Conservation (phyloP, 495 filamentous ascomycete species). For the Tirmania nivea region DNA sequence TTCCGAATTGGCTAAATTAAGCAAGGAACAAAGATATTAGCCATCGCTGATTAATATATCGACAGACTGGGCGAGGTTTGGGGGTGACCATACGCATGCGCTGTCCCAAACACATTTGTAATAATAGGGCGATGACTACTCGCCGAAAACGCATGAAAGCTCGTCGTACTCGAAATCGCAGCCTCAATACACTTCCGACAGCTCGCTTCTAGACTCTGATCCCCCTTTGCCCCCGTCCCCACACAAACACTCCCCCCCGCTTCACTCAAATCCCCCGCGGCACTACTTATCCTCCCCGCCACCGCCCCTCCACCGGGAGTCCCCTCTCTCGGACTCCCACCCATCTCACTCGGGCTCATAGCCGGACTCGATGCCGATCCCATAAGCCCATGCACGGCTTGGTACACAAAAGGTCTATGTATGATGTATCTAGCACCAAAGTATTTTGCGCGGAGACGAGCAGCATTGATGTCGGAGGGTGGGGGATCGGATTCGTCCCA, state of each 20-base stretch:
- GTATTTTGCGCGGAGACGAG: conserved; percentile 78
- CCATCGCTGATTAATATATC: too few species aligned
- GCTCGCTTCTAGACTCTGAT: conserved; percentile 20
- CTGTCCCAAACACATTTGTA: conserved; percentile 87
- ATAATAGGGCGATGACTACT: conserved; percentile 46
- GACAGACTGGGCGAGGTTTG: not conserved
- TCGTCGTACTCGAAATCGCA: conserved; percentile 62
- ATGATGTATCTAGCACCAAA: conserved; percentile 83
- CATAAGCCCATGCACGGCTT: conserved; percentile 33
- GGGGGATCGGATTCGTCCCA: conserved; percentile 52
- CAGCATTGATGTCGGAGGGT: conserved; percentile 53
- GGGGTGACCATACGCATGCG: conserved; percentile 63
- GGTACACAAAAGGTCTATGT: conserved; percentile 55
- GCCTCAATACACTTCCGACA: conserved; percentile 41
- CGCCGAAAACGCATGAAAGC: conserved; percentile 50
- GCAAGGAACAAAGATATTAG: too few species aligned
- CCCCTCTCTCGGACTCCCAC: conserved; percentile 16
- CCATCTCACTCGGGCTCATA: conserved; percentile 9
- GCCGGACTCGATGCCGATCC: not conserved
- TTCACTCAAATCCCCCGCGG: too few species aligned
- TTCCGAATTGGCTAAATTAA: conserved; percentile 69
- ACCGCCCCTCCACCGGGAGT: not conserved
- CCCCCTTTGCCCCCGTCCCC: not conserved
- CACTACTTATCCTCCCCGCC: not conserved
- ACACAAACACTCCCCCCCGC: too few species aligned